Percentiles rank a stretch among this genome's conserved stretches.
These are phyloP conservation scores for Ambrosiella beaveri DNA, from an alignment of 2,329 filamentous ascomycete genomes.

Conservation along the genomic window DNA sequence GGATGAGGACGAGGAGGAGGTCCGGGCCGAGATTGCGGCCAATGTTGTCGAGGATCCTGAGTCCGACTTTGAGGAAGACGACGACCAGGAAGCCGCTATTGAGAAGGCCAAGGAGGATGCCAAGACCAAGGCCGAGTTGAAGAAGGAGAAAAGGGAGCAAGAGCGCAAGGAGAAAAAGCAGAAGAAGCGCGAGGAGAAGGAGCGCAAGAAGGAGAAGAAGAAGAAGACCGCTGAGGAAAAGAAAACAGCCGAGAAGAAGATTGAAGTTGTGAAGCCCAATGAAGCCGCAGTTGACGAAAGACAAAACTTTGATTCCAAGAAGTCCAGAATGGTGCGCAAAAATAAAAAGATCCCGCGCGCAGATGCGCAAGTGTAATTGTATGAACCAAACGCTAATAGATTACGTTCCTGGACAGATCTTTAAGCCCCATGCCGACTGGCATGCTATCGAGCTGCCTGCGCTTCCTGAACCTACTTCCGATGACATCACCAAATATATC, in stretches of 20 bases:
- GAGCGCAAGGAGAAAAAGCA: constrained; percentile 19
- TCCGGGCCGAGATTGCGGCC: background rate
- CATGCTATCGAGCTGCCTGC: constrained; percentile 28
- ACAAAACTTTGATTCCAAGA: constrained; percentile 18
- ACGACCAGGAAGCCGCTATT: constrained; percentile 20
- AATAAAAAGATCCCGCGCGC: background rate
- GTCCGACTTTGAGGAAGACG: constrained; percentile 14
- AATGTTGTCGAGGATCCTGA: background rate
- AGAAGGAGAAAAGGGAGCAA: constrained; percentile 19
- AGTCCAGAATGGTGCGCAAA: constrained; percentile 22
- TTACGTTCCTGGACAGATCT: constrained; percentile 24
- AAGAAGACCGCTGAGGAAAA: constrained; percentile 9
- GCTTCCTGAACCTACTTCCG: constrained; percentile 28
- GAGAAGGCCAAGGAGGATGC: constrained; percentile 23
- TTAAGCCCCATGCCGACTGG: constrained; percentile 43
- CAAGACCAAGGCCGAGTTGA: constrained; percentile 24
- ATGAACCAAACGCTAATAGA: constrained; percentile 21
- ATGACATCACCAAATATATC: constrained; percentile 27
- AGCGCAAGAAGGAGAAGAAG: constrained; percentile 9
- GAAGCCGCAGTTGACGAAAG: constrained; percentile 19
- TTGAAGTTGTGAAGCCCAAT: constrained; percentile 19
- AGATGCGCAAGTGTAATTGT: constrained; percentile 3
- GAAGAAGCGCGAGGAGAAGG: constrained; percentile 11
- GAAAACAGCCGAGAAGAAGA: constrained; percentile 17
- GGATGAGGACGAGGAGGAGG: constrained; percentile 4